Conservation (phyloP, 164 flowering plant genomes). For the Litsea cubeba region DNA sequence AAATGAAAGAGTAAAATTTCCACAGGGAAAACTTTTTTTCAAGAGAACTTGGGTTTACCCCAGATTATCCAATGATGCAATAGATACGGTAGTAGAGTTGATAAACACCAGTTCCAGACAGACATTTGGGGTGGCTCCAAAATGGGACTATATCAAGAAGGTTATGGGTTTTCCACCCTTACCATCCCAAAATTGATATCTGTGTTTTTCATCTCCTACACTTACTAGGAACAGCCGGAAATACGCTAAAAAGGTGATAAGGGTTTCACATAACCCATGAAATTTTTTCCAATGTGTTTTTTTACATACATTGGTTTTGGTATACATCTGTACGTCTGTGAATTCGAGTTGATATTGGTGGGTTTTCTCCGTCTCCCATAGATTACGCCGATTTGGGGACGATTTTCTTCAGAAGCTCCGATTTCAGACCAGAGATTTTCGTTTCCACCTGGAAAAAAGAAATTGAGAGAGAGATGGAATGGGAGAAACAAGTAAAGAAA, state of each 20-base stretch:
- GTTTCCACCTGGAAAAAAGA: slow-evolving; percentile 2
- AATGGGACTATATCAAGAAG: neutral
- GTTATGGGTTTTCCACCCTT: neutral
- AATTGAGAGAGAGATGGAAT: no score
- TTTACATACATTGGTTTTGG: no score
- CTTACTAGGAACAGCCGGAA: no score
- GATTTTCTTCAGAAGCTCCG: slow-evolving; percentile 22
- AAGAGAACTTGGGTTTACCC: neutral
- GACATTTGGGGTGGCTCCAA: no score
- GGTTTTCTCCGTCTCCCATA: slow-evolving; percentile 42
- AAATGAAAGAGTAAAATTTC: no score
- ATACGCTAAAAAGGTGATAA: no score
- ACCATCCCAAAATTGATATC: no score
- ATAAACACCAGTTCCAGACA: neutral
- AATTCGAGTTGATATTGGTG: slow-evolving; percentile 7
- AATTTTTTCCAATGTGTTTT: no score
- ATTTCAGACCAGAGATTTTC: slow-evolving; percentile 55
- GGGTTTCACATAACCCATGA: no score
- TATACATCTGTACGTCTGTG: slow-evolving; percentile 8
- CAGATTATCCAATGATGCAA: neutral
- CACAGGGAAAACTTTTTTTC: neutral
- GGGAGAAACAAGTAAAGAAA: neutral
- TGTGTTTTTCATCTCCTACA: neutral
- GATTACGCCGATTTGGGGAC: slow-evolving; percentile 25
- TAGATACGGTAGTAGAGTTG: neutral